Conservation (phyloP, 176 grass and related monocot species). For the Avena eriantha region DNA sequence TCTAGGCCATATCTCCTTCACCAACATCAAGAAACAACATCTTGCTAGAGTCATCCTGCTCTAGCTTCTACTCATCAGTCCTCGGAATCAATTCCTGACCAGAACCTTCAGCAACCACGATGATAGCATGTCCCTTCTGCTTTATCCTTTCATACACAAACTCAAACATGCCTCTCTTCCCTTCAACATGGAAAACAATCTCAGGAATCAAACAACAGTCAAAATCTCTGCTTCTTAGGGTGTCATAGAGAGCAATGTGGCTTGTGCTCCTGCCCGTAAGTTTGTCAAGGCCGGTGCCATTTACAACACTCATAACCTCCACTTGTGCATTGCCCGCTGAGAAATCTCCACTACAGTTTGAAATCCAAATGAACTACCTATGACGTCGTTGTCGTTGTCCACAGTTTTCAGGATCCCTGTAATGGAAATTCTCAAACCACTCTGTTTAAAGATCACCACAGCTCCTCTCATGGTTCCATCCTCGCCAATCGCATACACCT, state of each 20-base stretch:
- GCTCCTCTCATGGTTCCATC: conserved; percentile 97
- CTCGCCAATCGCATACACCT: conserved; percentile 78
- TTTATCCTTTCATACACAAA: conserved; percentile 74
- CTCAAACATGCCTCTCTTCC: conserved; percentile 76
- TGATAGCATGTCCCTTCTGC: conserved; percentile 68
- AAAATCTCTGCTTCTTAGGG: conserved; percentile 84
- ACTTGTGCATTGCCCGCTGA: conserved; percentile 89
- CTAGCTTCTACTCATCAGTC: conserved; percentile 57
- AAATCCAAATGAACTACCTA: conserved; percentile 90
- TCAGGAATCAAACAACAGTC: conserved; percentile 96
- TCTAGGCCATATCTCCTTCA: too few species aligned
- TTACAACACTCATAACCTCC: conserved; percentile 84
- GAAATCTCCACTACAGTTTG: conserved; percentile 88
- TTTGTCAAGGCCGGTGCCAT: conserved; percentile 87
- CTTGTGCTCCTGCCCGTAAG: conserved; percentile 96
- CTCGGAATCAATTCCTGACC: conserved; percentile 78
- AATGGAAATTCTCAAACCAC: conserved; percentile 73
- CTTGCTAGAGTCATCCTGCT: conserved; percentile 80
- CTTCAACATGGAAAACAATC: conserved; percentile 79
- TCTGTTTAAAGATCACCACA: conserved; percentile 62
- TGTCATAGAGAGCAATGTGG: conserved; percentile 81
- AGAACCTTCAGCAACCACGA: conserved; percentile 88
- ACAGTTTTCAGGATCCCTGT: conserved; percentile 85
- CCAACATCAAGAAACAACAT: conserved; percentile 71
- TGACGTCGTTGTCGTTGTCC: conserved; percentile 97